These are phyloP conservation scores for Rhynchospora pubera DNA, from an alignment of 176 grass and related monocot species.

Conservation along the genomic window DNA sequence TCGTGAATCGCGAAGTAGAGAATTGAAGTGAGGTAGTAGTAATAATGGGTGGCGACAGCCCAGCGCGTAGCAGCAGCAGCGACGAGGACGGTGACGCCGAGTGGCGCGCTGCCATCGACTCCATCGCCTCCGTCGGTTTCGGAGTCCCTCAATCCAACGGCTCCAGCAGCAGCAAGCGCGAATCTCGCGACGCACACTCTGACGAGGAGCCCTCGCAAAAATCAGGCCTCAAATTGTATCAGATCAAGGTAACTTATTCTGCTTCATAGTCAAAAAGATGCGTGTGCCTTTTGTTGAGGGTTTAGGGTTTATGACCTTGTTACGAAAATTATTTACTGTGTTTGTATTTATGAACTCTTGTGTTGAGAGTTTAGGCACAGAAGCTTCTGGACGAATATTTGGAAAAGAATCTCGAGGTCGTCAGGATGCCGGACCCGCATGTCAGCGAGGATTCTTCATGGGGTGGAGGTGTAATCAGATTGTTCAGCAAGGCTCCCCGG, in stretches of 20 bases:
- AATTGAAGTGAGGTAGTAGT: neutral
- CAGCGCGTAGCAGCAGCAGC: constrained; percentile 46
- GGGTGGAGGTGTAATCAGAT: constrained; percentile 46
- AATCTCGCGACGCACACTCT: neutral
- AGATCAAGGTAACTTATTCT: constrained; percentile 83
- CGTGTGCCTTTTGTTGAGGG: neutral
- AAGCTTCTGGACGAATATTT: constrained; percentile 79
- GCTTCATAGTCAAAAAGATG: neutral
- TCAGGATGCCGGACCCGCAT: constrained; percentile 30
- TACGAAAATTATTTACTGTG: neutral
- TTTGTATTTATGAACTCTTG: neutral
- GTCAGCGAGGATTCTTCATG: constrained; percentile 31
- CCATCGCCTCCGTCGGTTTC: constrained; percentile 41
- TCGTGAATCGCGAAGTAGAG: neutral
- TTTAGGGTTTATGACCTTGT: neutral
- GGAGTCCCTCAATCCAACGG: constrained; percentile 34
- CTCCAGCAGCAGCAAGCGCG: constrained; percentile 20
- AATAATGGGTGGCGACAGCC: constrained; percentile 14
- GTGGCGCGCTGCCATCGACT: constrained; percentile 77
- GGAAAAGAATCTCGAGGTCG: constrained; percentile 64
- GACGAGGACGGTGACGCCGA: constrained; percentile 75
- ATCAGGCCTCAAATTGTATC: constrained; percentile 74
- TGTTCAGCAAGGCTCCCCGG: constrained; percentile 74
- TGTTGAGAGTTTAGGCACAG: constrained; percentile 42
- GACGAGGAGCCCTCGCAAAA: constrained; percentile 22